Evolutionary conservation across 768 basidiomycete genomes (phyloP).

Genomic region (Naganishia antarctica): DNA sequence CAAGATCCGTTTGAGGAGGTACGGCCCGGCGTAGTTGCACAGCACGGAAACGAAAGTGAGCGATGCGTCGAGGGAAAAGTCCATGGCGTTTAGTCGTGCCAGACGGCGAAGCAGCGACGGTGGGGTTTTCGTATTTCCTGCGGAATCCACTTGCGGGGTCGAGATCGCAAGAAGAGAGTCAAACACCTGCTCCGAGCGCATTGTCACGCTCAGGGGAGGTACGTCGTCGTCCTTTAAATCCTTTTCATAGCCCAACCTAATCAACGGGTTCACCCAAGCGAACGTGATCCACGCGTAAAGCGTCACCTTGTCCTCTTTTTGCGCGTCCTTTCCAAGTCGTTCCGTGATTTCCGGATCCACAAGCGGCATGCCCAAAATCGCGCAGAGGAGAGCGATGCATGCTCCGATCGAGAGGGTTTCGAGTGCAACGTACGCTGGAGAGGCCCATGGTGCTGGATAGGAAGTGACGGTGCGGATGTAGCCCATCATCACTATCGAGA

Average conservation of each 20-base stretch:
- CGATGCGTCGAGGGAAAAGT: slow-evolving; percentile 59
- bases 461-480: slow-evolving; percentile 31
- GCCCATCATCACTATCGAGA: slow-evolving; percentile 31
- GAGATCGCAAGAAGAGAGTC: slow-evolving; percentile 15
- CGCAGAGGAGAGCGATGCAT: slow-evolving; percentile 28
- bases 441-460: slow-evolving; percentile 33
- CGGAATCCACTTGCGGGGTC: neutral
- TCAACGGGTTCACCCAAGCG: slow-evolving; percentile 43
- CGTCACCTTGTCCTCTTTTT: slow-evolving; percentile 41
- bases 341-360: slow-evolving; percentile 20
- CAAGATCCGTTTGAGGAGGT: slow-evolving; percentile 67
- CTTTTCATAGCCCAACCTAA: slow-evolving; percentile 35
- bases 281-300: slow-evolving; percentile 44
- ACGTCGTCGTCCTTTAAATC: slow-evolving; percentile 43
- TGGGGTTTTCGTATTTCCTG: neutral
- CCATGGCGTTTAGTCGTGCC: slow-evolving; percentile 36
- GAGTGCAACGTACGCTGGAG: slow-evolving; percentile 22
- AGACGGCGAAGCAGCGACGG: slow-evolving; percentile 34
- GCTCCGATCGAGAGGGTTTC: slow-evolving; percentile 31
- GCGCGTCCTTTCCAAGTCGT: slow-evolving; percentile 21
- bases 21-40: slow-evolving; percentile 76
- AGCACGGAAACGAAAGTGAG: slow-evolving; percentile 66
- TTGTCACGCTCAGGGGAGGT: slow-evolving; percentile 34
- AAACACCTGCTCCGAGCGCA: slow-evolving; percentile 35
- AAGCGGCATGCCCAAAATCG: slow-evolving; percentile 34